These are phyloP conservation scores for Sinapis alba DNA, from an alignment of 441 rosid genomes.

Conservation along the genomic window DNA sequence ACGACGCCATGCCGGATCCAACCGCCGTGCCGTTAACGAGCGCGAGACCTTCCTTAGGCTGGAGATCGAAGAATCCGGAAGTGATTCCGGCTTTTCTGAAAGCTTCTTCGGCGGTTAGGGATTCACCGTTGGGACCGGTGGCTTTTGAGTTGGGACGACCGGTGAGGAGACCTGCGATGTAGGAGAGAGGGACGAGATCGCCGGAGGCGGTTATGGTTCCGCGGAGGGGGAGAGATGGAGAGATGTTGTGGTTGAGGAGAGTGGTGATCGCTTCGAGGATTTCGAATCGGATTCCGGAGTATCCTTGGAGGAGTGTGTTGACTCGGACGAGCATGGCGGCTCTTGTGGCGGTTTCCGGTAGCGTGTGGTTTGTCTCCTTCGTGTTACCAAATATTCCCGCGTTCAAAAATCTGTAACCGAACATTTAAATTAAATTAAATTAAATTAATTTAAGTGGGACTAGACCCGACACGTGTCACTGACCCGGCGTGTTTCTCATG, in stretches of 20 bases:
- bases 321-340: conserved; percentile 45
- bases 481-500: conserved; percentile 27
- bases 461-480: neutral
- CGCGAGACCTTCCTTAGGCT: conserved; percentile 50
- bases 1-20: conserved; percentile 54
- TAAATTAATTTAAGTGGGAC: neutral
- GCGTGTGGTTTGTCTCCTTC: conserved; percentile 39
- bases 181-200: conserved; percentile 43
- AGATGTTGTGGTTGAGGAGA: conserved; percentile 33
- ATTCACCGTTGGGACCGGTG: conserved; percentile 32
- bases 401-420: conserved; percentile 35
- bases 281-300: conserved; percentile 42
- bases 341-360: conserved; percentile 42
- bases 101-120: conserved; percentile 29
- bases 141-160: conserved; percentile 42
- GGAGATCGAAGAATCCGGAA: conserved; percentile 40
- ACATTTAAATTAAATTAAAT: neutral
- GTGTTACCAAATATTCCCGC: conserved; percentile 44
- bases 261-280: conserved; percentile 42
- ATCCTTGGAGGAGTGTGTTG: conserved; percentile 44
- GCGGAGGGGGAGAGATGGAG: conserved; percentile 41
- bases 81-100: conserved; percentile 35
- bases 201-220: conserved; percentile 46
- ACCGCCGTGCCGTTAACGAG: conserved; percentile 54
- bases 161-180: conserved; percentile 41